Evolutionary conservation across 1,139 yeast species (phyloP).

Genomic region (Yamadazyma triangularis): DNA sequence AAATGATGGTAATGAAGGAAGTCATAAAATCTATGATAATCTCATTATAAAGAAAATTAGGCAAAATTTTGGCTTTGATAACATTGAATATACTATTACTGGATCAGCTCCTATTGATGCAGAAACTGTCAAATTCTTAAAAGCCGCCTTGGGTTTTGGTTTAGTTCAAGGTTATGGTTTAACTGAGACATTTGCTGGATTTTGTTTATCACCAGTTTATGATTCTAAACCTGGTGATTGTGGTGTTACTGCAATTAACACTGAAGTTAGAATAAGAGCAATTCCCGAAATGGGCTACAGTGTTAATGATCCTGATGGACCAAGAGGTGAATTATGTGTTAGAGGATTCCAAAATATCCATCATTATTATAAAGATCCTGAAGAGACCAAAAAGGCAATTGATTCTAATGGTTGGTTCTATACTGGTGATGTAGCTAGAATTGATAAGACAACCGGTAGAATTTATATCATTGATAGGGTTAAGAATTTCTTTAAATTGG

Average conservation of each 20-base stretch:
- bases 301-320: constrained; percentile 28
- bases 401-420: constrained; percentile 53
- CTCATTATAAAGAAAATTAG: constrained; percentile 26
- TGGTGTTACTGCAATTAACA: constrained; percentile 31
- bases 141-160: constrained; percentile 36
- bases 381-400: constrained; percentile 39
- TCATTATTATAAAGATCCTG: constrained; percentile 35
- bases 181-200: constrained; percentile 44
- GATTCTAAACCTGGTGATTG: constrained; percentile 40
- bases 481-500: constrained; percentile 40
- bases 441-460: constrained; percentile 21
- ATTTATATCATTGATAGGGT: constrained; percentile 38
- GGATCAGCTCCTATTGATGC: constrained; percentile 45
- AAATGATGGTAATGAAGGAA: constrained; percentile 11
- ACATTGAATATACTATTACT: constrained; percentile 21
- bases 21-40: constrained; percentile 29
- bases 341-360: constrained; percentile 38
- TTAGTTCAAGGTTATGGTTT: constrained; percentile 43
- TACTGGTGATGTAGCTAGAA: constrained; percentile 38
- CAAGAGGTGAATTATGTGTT: constrained; percentile 38
- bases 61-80: constrained; percentile 26
- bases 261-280: constrained; percentile 34
- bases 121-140: constrained; percentile 37
- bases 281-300: constrained; percentile 36
- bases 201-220: constrained; percentile 24